Evolutionary conservation across 768 basidiomycete species (phyloP), one percentile per base, ranked within the genome.

Genomic region (Porphyrellus cyaneotinctus): DNA sequence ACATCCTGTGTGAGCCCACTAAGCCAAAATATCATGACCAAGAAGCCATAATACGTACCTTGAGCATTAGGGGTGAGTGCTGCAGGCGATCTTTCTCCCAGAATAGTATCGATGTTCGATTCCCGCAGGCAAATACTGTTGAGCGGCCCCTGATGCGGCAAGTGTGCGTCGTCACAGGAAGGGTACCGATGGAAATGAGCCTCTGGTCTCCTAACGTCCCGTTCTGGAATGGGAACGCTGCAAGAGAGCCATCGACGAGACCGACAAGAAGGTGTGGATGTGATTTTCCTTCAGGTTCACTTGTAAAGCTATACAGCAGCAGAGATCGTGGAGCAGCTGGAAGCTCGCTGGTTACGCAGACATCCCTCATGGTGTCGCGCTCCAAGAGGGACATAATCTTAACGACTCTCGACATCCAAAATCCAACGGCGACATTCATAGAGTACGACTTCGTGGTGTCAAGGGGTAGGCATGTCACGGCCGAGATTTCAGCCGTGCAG

Each of bases 201-300:
- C 85, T 91, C 63, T 74, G 71, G 47, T 85, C 81, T 24, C 64
- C 64, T 9, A 79, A 51, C 11, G 49, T 51, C 15, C 61, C 61
- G 39, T 78, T 75, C 49, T 64, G 64, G 67, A 85, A 82, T 0
- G 70, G 52, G 59, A 80, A 81, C 12, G 79, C 74, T 5, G 80
- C 78, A 24, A 93, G 72, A 15, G 82, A 82, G 2, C 93, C 93
- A 64, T 95, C 82, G 3, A 78, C 81, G 11, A 92, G 74, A 4
- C 92, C 92, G 17, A 80, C 81, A 28, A 95, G 73, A 10, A 95
- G 73, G 55, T 85, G 80, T 1, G 73, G 81, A 60, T 63, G 77
- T 69, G 51, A 73, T 58, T 66, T 74, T 67, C 24, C 67, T 39
- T 66, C 67, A 13, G 54, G 26, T 63, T 75, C 58, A 46, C 59